phyloP scores from a whole-genome alignment of 148 eudicot genomes.

The Rhododendron ovatum region DNA sequence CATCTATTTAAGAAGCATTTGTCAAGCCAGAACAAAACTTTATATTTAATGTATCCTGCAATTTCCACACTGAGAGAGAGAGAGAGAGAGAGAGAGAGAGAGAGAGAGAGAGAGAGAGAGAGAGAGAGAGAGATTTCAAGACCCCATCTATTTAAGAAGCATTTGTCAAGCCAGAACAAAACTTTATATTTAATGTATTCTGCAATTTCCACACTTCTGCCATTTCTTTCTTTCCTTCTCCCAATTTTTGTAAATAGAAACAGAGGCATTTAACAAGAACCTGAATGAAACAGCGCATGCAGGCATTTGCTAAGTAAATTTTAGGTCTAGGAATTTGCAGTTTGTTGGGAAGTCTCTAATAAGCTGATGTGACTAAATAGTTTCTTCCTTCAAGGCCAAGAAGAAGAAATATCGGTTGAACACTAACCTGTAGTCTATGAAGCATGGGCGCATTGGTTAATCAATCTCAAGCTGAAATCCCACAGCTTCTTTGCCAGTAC shows the following conservation, averaged over 20 bases:
- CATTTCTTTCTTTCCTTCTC: background rate
- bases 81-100: too few relatives aligned
- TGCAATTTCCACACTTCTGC: background rate
- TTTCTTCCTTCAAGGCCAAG: background rate
- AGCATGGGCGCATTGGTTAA: background rate
- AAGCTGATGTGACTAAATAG: background rate
- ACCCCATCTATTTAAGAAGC: background rate
- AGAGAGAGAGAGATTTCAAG: too few relatives aligned
- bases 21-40: too few relatives aligned
- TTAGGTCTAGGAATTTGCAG: background rate
- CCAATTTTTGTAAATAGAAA: too few relatives aligned
- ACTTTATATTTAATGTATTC: background rate
- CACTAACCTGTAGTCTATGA: background rate
- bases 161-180: background rate
- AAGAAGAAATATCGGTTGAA: background rate
- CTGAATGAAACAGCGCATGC: background rate
- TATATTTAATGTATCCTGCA: too few relatives aligned
- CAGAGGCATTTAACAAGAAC: background rate
- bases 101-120: too few relatives aligned
- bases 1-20: too few relatives aligned
- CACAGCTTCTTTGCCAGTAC: constrained; percentile 50
- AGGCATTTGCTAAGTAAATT: background rate
- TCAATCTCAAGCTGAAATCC: constrained; percentile 50
- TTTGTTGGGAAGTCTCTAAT: background rate
- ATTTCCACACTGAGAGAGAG: too few relatives aligned